Evolutionary conservation across 495 filamentous ascomycete genomes (phyloP).

Genomic region (Aspergillus bertholletiae): DNA sequence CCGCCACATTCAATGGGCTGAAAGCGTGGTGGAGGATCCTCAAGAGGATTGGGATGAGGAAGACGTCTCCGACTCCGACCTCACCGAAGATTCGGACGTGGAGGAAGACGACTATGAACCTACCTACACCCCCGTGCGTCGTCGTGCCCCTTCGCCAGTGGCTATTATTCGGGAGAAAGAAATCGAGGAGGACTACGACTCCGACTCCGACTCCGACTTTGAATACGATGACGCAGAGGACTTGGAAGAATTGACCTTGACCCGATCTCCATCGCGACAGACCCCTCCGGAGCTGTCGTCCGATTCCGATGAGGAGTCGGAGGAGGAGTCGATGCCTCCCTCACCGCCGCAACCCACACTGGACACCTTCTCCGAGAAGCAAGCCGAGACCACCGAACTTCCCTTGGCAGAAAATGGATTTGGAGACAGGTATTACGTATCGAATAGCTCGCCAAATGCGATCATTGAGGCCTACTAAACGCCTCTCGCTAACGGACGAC

Average conservation of each 20-base stretch:
- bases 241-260: constrained; percentile 64
- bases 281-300: constrained; percentile 77
- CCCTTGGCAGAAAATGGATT: constrained; percentile 43
- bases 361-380: constrained; percentile 68
- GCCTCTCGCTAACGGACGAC: constrained; percentile 16
- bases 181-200: constrained; percentile 48
- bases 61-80: constrained; percentile 54
- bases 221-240: constrained; percentile 68
- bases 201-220: constrained; percentile 44
- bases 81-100: constrained; percentile 52
- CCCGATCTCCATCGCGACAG: constrained; percentile 67
- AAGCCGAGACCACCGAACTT: constrained; percentile 51
- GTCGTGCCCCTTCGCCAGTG: constrained; percentile 36
- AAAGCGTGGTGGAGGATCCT: constrained; percentile 69
- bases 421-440: constrained; percentile 59
- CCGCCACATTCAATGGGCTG: constrained; percentile 84
- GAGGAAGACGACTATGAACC: constrained; percentile 54
- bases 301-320: constrained; percentile 63
- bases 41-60: constrained; percentile 69
- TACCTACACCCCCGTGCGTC: constrained; percentile 34
- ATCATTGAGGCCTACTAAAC: constrained; percentile 44
- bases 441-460: constrained; percentile 40
- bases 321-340: constrained; percentile 76
- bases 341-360: constrained; percentile 69
- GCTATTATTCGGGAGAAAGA: constrained; percentile 39